Percentiles rank a stretch among this genome's conserved stretches.
These are phyloP conservation scores for Musa acuminata DNA, from an alignment of 176 grass and related monocot species.

Conservation along the genomic window DNA sequence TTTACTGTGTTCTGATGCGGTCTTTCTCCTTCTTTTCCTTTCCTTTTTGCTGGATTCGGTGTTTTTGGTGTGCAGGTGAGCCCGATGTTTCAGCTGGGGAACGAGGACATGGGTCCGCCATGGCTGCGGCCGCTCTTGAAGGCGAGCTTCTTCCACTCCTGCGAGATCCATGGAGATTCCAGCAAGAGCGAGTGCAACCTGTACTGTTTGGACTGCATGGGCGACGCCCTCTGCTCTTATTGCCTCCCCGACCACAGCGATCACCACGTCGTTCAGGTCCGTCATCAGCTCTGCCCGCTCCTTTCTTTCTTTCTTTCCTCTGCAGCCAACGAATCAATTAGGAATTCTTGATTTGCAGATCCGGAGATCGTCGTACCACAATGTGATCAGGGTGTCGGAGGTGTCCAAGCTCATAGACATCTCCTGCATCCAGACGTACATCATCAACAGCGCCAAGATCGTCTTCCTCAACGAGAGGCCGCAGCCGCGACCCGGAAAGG, in stretches of 20 bases:
- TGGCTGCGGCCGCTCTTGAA: constrained; percentile 37
- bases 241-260: constrained; percentile 27
- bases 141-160: constrained; percentile 29
- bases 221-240: constrained; percentile 26
- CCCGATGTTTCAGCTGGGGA: constrained; percentile 17
- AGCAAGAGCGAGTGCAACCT: constrained; percentile 45
- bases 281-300: no score
- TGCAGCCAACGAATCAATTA: no score
- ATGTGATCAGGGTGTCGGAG: no score
- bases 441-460: constrained; percentile 24
- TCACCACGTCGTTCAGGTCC: constrained; percentile 30
- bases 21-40: background rate
- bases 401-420: no score
- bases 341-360: no score
- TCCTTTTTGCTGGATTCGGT: background rate
- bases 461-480: constrained; percentile 37
- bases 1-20: background rate
- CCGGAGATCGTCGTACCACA: no score
- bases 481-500: constrained; percentile 31
- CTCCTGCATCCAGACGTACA: no score
- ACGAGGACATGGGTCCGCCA: constrained; percentile 21
- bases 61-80: constrained; percentile 24
- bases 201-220: constrained; percentile 38
- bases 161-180: constrained; percentile 23
- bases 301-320: no score